Base-by-base conservation (phyloP, 192 early-diverging fungal species). In the Bifiguratus adelaidae region DNA sequence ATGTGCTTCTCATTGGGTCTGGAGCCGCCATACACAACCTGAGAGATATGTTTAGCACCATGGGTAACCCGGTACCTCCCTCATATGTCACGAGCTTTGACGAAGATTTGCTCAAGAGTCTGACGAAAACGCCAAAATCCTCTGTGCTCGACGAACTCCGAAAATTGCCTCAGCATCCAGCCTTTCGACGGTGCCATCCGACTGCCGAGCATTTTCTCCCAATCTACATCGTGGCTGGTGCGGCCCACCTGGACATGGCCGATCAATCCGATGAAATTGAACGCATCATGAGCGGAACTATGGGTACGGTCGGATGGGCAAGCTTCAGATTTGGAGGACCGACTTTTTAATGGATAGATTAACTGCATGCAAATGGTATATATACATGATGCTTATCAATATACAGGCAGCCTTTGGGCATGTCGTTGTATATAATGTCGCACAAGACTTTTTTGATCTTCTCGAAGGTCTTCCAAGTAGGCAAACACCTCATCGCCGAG, bases 1-100 rank as follows among this genome's bases (percentile, higher is more conserved):
- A 68, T 13, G 58, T 85, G 9, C 50, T 85, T 20, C 61, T 85
- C 34, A 75, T 85, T 4, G 78, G 75, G 21, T 77, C 73, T 46
- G 83, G 83, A 11, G 68, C 73, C 34, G 67, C 81, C 8, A 71
- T 82, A 0, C 83, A 85, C 50, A 85, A 85, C 40, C 52, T 85
- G 34, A 38, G 70, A 3, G 69, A 81, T 15, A 13, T 73, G 4
- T 79, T 70, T 24, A 41, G 45, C 0, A 42, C 50, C 16, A 41
- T 52, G 25, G 33, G 56, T 7, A 30, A 55, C 1, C 34, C 37
- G 30, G 45, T 47, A 25, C 52, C 74, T 4, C 70, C 72, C 0
- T 51, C 68, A 0, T 85, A 70, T 52, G 75, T 75, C 0, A 50
- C 29, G 44, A 56, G 61, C 0, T 85, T 85, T 50, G 83, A 82